A percentile compares a stretch with the other conserved stretches of the same genome.
Evolutionary conservation across 768 basidiomycete genomes (phyloP).

Genomic region (Tylopilus sp.): DNA sequence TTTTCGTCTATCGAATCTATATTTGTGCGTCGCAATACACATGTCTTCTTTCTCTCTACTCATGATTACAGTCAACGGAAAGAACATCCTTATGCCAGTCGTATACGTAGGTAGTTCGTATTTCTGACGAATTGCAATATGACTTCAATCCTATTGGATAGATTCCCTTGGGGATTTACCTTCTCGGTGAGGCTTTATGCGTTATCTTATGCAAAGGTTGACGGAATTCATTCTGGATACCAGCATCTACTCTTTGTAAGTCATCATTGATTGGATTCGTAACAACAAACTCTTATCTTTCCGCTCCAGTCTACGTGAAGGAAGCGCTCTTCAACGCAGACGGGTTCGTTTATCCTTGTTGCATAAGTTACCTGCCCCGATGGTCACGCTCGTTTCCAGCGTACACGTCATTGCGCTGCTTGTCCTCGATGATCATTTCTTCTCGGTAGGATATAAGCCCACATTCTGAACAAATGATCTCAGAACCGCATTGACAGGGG

Average conservation of each 20-base stretch:
- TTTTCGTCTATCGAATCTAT: conserved; percentile 11
- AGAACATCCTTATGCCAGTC: neutral
- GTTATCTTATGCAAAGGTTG: too few relatives aligned
- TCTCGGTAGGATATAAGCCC: too few relatives aligned
- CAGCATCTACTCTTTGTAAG: conserved; percentile 3
- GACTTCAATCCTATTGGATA: neutral
- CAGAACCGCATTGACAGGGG: too few relatives aligned
- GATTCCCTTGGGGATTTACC: neutral
- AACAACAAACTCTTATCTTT: neutral
- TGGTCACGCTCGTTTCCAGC: too few relatives aligned
- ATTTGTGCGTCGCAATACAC: conserved; percentile 1
- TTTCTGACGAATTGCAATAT: neutral
- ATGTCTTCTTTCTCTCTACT: neutral
- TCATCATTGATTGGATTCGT: neutral
- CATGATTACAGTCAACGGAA: conserved; percentile 2
- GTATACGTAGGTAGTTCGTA: conserved; percentile 7
- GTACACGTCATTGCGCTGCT: too few relatives aligned
- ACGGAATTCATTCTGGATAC: neutral
- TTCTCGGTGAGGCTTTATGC: conserved; percentile 3
- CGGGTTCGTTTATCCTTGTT: conserved; percentile 10
- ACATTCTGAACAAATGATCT: too few relatives aligned
- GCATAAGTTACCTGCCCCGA: too few relatives aligned
- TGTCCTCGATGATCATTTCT: too few relatives aligned
- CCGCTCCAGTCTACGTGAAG: neutral
- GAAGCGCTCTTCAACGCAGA: neutral